These are phyloP conservation scores for Neltuma alba DNA, from an alignment of 306 rosid genomes.

Conservation along the genomic window DNA sequence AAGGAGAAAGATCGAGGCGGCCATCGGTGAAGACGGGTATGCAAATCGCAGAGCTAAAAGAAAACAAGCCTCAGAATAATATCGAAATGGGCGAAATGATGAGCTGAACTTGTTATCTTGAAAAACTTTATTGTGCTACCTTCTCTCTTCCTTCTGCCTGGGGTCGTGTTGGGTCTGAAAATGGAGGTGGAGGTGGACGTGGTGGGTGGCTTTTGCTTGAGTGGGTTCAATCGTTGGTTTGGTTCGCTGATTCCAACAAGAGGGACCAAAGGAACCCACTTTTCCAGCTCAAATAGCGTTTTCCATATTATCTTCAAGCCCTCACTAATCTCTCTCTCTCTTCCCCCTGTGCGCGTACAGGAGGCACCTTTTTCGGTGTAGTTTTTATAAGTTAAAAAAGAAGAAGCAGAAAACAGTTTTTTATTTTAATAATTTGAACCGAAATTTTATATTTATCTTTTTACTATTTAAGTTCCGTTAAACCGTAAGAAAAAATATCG, in stretches of 20 bases:
- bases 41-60: conserved; percentile 23
- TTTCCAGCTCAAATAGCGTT: conserved; percentile 23
- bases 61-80: neutral
- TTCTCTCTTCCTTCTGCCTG: neutral
- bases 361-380: neutral
- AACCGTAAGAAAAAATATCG: too few species aligned
- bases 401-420: too few species aligned
- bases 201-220: conserved; percentile 1
- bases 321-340: neutral
- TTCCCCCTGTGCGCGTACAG: neutral
- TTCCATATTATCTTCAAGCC: neutral
- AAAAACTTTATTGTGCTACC: neutral
- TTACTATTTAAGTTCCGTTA: too few species aligned
- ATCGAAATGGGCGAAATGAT: neutral
- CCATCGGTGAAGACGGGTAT: conserved; percentile 44
- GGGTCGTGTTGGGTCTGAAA: neutral
- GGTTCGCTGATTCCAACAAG: conserved; percentile 22
- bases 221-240: conserved; percentile 14
- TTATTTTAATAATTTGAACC: too few species aligned
- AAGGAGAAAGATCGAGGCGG: conserved; percentile 40
- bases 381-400: too few species aligned
- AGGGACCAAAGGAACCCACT: conserved; percentile 18
- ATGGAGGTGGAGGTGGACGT: neutral
- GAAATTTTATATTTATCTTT: too few species aligned
- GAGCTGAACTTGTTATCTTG: neutral